phyloP scores from a whole-genome alignment of 495 filamentous ascomycete genomes.

The Hypoxylon fuscum region DNA sequence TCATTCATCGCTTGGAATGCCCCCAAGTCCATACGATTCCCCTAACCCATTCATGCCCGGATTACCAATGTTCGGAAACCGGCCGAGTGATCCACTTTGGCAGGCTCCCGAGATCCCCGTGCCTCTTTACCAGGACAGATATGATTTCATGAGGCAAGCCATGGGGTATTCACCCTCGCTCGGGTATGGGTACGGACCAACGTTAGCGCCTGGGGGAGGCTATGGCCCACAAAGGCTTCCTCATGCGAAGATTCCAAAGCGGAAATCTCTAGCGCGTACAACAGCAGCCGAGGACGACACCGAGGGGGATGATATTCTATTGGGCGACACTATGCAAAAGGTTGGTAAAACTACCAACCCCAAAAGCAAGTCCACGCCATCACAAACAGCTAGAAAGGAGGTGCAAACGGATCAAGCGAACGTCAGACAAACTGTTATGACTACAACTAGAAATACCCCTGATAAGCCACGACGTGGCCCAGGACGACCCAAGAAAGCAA shows the following conservation, averaged over 20 bases:
- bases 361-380: background rate
- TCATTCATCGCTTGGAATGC: conserved; percentile 20
- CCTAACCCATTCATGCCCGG: conserved; percentile 27
- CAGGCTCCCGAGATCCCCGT: conserved; percentile 37
- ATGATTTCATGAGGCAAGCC: conserved; percentile 23
- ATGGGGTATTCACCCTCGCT: conserved; percentile 18
- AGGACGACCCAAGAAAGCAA: conserved; percentile 13
- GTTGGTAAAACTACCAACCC: background rate
- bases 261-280: conserved; percentile 9
- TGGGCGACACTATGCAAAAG: conserved; percentile 17
- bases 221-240: conserved; percentile 17
- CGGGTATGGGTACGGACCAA: conserved; percentile 16
- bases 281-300: conserved; percentile 14
- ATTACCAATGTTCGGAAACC: conserved; percentile 11
- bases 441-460: background rate
- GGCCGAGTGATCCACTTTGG: conserved; percentile 38
- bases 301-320: conserved; percentile 40
- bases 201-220: conserved; percentile 3
- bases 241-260: conserved; percentile 13
- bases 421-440: background rate
- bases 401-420: background rate
- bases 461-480: conserved; percentile 10
- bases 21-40: conserved; percentile 10
- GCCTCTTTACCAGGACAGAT: conserved; percentile 23
- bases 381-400: background rate